Conservation (phyloP, 2,329 filamentous ascomycete genomes). For the Botrytis galanthina region DNA sequence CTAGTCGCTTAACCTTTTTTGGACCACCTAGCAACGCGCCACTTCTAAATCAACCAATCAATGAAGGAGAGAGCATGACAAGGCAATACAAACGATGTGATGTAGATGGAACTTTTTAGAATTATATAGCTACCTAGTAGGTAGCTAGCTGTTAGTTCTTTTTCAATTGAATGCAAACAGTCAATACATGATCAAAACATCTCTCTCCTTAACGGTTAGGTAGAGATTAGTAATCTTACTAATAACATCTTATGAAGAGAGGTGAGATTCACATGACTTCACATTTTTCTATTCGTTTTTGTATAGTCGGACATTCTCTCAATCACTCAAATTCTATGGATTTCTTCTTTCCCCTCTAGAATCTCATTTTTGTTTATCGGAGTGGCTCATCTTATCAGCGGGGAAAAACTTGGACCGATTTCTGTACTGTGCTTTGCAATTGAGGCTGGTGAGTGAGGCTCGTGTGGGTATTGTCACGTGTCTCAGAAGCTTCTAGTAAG, state of each 20-base stretch:
- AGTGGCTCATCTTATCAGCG: conserved; percentile 9
- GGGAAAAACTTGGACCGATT: neutral
- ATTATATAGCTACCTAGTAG: neutral
- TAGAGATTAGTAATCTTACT: neutral
- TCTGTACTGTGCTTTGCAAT: neutral
- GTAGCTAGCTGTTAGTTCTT: neutral
- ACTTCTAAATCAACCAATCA: conserved; percentile 5
- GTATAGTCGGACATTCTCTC: neutral
- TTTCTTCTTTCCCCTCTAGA: neutral
- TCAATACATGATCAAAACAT: neutral
- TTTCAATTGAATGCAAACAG: conserved; percentile 3
- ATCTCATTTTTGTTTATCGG: neutral
- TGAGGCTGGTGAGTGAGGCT: neutral
- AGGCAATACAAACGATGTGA: conserved; percentile 4
- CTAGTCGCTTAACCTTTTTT: conserved; percentile 11
- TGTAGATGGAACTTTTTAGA: conserved; percentile 9
- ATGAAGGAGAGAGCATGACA: neutral
- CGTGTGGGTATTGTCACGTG: neutral
- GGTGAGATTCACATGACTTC: neutral
- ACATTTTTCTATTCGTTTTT: neutral
- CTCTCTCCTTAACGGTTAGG: neutral
- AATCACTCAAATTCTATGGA: neutral
- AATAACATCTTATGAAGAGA: neutral
- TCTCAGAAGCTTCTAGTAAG: conserved; percentile 2
- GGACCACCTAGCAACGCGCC: conserved; percentile 8